Conservation (phyloP, 2,329 filamentous ascomycete species). For the Aspergillus clavatus region DNA sequence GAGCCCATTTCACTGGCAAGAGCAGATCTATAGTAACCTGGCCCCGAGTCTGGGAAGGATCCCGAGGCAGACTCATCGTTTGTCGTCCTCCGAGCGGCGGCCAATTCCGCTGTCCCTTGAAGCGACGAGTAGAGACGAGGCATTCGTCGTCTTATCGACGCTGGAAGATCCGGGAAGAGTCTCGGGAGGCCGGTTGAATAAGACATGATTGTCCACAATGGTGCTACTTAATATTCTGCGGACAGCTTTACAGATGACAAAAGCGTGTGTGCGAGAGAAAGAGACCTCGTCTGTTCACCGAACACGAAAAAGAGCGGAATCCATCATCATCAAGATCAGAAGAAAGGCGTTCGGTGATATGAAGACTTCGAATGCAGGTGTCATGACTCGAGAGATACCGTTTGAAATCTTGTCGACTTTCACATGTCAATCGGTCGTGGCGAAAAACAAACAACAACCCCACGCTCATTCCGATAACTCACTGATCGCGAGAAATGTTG, state of each 20-base stretch:
- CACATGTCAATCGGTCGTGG: not conserved
- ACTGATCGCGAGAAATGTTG: no score
- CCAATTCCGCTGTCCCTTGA: constrained; percentile 1
- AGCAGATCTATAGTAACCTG: not conserved
- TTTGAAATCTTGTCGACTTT: not conserved
- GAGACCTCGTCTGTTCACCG: no score
- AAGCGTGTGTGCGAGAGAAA: no score
- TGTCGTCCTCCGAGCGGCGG: constrained; percentile 1
- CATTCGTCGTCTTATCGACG: constrained; percentile 26
- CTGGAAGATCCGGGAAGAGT: constrained; percentile 21
- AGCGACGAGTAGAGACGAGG: constrained; percentile 20
- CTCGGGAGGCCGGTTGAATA: constrained; percentile 14
- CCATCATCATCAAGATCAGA: no score
- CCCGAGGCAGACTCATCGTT: not conserved
- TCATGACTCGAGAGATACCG: no score
- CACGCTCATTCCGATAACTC: not conserved
- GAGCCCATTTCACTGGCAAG: not conserved
- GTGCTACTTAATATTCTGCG: constrained; percentile 1
- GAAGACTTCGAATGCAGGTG: no score
- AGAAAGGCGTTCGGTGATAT: no score
- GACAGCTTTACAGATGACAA: not conserved
- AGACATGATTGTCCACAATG: constrained; percentile 13
- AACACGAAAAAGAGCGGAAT: no score
- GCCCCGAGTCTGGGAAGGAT: not conserved
- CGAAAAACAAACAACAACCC: not conserved